Conservation (phyloP, 371 early-diverging fungal species). For the Lichtheimia ornata region DNA sequence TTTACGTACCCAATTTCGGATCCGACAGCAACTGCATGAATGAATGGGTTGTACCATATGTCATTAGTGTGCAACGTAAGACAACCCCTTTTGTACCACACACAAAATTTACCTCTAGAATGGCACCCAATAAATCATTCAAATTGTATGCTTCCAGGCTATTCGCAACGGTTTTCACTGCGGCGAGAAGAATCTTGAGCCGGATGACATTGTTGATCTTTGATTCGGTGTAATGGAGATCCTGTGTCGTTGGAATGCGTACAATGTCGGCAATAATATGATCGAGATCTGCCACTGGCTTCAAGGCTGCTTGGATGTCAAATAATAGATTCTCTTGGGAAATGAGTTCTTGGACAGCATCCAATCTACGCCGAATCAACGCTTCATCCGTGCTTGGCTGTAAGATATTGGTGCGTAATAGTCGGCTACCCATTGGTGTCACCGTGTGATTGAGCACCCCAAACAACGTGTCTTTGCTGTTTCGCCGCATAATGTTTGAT, state of each 20-base stretch:
- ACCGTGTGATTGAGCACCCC: conserved; percentile 58
- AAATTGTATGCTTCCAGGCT: conserved; percentile 24
- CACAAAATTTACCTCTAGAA: neutral
- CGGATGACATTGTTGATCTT: conserved; percentile 72
- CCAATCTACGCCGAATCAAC: conserved; percentile 42
- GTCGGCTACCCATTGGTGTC: conserved; percentile 75
- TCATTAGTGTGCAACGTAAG: too few species aligned
- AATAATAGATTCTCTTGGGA: conserved; percentile 34
- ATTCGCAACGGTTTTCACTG: conserved; percentile 36
- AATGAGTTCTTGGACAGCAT: conserved; percentile 54
- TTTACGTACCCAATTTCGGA: conserved; percentile 21
- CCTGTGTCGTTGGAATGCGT: conserved; percentile 27
- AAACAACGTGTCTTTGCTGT: conserved; percentile 53
- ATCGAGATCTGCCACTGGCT: conserved; percentile 31
- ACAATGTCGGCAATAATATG: conserved; percentile 25
- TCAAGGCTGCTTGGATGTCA: conserved; percentile 36
- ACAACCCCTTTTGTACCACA: too few species aligned
- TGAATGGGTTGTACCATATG: too few species aligned
- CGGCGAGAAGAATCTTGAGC: conserved; percentile 65
- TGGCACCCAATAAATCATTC: neutral
- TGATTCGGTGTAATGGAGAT: conserved; percentile 55
- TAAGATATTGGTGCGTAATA: conserved; percentile 72
- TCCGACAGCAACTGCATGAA: conserved; percentile 28
- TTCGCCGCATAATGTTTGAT: conserved; percentile 26
- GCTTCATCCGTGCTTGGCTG: conserved; percentile 59